Base-by-base conservation (phyloP, 169 alveolate genomes). In the Pseudocohnilembus persalinus region DNA sequence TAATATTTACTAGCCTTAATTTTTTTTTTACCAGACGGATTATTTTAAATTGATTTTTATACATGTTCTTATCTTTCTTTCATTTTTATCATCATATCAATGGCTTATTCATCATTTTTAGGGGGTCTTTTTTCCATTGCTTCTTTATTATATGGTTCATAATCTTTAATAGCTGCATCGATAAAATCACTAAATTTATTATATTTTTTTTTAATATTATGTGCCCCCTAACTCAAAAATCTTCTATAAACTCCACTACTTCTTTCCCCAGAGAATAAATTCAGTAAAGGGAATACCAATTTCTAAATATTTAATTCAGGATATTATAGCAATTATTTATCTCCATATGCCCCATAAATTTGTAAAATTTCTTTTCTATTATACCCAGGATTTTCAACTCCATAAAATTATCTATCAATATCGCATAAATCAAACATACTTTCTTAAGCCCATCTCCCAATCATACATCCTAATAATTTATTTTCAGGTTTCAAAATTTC, bases 371-470 rank as follows among this genome's bases (percentile, higher is more conserved):
- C 77, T 72, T 49, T 81, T 72, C 79, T 31, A 27, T 82, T 65
- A 74, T 82, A 82, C 25, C 81, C 77, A 63, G 88, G 88, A 63
- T 78, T 64, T 82, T 81, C 74, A 65, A 77, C 79, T 29, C 88
- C 88, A 63, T 34, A 92, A 29, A 83, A 83, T 33, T 76, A 31
- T 65, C 83, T 74, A 77, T 92, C 95, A 63, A 92, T 76, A 28
- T 64, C 85, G 35, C 89, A 35, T 26, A 92, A 72, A 1, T 49
- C 31, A 93, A 93, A 92, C 11, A 93, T 90, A 82, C 73, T 82
- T 29, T 89, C 88, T 33, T 86, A 82, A 35, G 95, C 92, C 34
- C 82, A 27, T 75, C 95, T 83, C 15, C 95, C 95, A 34, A 88
- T 73, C 95, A 92, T 92, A 35, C 81, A 76, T 33, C 93, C 93